A percentile compares a stretch with the other conserved stretches of the same genome.
Evolutionary conservation across 2,329 filamentous ascomycete species (phyloP).

Genomic region (Pseudocercospora fuligena): DNA sequence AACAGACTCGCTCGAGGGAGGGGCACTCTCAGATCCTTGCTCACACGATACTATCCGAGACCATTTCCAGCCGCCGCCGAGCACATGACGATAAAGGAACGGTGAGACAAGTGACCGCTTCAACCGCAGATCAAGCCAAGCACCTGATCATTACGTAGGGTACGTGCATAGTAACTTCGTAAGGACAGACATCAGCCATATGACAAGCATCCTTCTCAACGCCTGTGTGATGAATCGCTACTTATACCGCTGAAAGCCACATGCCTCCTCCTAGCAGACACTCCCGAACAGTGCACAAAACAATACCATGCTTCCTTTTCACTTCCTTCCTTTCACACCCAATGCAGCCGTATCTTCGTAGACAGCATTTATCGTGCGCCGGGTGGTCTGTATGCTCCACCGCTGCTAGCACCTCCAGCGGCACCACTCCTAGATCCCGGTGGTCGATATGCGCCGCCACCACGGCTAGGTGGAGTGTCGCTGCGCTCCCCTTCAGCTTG

Average conservation of each 20-base stretch:
- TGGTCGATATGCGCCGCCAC: slow-evolving; percentile 33
- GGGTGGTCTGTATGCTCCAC: slow-evolving; percentile 36
- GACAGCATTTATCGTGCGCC: slow-evolving; percentile 22
- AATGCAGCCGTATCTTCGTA: background rate
- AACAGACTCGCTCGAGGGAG: background rate
- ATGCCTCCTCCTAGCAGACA: background rate
- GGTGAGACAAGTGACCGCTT: background rate
- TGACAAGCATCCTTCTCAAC: background rate
- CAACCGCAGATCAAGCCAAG: background rate
- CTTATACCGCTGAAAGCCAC: background rate
- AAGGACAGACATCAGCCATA: background rate
- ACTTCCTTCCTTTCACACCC: background rate
- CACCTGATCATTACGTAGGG: background rate
- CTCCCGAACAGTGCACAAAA: slow-evolving; percentile 3
- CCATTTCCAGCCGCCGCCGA: background rate
- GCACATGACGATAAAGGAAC: slow-evolving; percentile 4
- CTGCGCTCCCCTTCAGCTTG: slow-evolving; percentile 31
- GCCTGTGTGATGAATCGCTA: slow-evolving; percentile 2
- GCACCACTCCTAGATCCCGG: slow-evolving; percentile 29
- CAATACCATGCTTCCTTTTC: background rate
- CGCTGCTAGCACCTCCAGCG: slow-evolving; percentile 20
- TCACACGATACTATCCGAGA: background rate
- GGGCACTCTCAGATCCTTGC: slow-evolving; percentile 1
- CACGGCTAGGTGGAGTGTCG: slow-evolving; percentile 23
- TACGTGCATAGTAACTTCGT: background rate